These are phyloP conservation scores for Flaveria linearis DNA, from an alignment of 129 eudicot genomes.

Conservation along the genomic window DNA sequence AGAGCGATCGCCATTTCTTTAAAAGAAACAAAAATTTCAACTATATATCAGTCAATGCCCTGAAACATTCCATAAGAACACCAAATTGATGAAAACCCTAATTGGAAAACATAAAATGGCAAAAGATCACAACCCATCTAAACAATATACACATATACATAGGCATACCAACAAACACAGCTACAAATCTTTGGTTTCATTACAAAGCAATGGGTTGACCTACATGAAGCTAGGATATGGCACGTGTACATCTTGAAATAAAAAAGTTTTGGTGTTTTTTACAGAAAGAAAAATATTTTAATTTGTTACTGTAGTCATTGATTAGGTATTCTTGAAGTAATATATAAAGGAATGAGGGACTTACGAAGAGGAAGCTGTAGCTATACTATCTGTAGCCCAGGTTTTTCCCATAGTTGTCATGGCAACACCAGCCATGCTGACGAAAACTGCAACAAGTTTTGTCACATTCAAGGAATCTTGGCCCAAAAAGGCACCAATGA, in stretches of 20 bases:
- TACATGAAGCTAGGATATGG: not conserved
- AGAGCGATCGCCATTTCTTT: slow-evolving; percentile 78
- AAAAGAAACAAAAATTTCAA: slow-evolving; percentile 75
- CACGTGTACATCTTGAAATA: not conserved
- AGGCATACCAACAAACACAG: not conserved
- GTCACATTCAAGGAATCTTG: slow-evolving; percentile 82
- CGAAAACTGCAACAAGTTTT: slow-evolving; percentile 88
- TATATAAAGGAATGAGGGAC: slow-evolving; percentile 9
- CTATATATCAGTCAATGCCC: slow-evolving; percentile 69
- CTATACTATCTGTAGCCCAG: slow-evolving; percentile 85
- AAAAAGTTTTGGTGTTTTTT: not conserved
- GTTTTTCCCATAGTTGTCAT: slow-evolving; percentile 99
- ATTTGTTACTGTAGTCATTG: not conserved
- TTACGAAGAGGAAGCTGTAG: slow-evolving; percentile 61
- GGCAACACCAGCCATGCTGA: slow-evolving; percentile 96
- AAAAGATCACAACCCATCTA: slow-evolving; percentile 21
- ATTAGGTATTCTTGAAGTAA: not conserved
- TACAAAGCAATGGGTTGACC: not conserved
- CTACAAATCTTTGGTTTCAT: not conserved
- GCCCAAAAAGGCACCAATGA: slow-evolving; percentile 90
- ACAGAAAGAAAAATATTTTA: not conserved
- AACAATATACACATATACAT: not conserved
- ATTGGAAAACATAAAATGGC: not conserved
- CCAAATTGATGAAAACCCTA: slow-evolving; percentile 39
- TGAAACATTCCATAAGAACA: slow-evolving; percentile 50